These are phyloP conservation scores for Begonia fuchsioides DNA, from an alignment of 306 rosid species.

Conservation along the genomic window DNA sequence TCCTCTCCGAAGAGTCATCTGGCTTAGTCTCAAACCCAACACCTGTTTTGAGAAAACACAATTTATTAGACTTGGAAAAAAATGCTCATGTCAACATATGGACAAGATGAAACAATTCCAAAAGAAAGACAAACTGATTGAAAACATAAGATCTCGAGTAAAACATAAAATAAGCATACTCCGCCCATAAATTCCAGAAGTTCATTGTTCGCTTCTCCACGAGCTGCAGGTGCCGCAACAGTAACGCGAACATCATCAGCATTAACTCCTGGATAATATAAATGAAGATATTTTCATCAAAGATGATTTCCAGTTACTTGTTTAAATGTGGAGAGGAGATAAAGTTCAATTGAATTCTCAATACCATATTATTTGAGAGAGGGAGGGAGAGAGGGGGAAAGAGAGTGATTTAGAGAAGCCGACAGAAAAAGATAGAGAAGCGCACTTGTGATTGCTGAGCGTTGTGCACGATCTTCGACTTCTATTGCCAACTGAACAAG, in stretches of 20 bases:
- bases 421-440: no score
- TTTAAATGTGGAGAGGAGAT: no score
- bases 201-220: slow-evolving; percentile 95
- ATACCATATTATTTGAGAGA: no score
- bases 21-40: slow-evolving; percentile 81
- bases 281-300: slow-evolving; percentile 1
- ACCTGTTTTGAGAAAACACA: slow-evolving; percentile 28
- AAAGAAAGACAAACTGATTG: not conserved
- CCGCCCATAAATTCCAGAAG: slow-evolving; percentile 98
- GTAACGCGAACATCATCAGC: slow-evolving; percentile 95
- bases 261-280: slow-evolving; percentile 52
- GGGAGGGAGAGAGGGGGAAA: no score
- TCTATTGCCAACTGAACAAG: slow-evolving; percentile 94
- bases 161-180: slow-evolving; percentile 21
- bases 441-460: slow-evolving; percentile 83
- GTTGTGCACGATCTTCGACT: slow-evolving; percentile 98
- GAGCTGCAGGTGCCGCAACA: slow-evolving; percentile 97
- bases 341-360: no score
- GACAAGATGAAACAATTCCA: no score
- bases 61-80: not conserved
- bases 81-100: no score
- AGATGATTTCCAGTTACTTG: not conserved
- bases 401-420: no score
- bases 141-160: not conserved
- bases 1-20: slow-evolving; percentile 97